phyloP scores from a whole-genome alignment of 2,329 filamentous ascomycete genomes.

The Neopestalotiopsis sp. region DNA sequence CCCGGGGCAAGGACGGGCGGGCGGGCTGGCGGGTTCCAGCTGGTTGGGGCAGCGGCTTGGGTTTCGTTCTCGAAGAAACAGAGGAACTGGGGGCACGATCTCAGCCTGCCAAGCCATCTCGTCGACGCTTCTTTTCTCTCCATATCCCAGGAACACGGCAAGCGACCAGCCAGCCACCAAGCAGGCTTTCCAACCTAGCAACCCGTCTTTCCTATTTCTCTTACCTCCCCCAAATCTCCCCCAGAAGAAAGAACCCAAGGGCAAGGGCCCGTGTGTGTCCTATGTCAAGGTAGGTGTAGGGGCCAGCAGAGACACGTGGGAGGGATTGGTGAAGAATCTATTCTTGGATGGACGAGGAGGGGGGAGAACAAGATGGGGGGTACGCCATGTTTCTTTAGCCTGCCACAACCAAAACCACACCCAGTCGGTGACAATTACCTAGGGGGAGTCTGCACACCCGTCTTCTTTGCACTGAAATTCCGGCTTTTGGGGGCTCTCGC shows the following conservation, averaged over 20 bases:
- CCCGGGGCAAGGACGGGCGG: not conserved
- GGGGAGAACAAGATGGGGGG: not conserved
- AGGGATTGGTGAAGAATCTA: constrained; percentile 15
- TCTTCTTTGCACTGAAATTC: not conserved
- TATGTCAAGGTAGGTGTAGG: too few species aligned
- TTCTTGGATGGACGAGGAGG: constrained; percentile 16
- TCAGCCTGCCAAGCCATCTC: not conserved
- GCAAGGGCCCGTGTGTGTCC: not conserved
- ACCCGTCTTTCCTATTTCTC: not conserved
- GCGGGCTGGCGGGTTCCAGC: not conserved
- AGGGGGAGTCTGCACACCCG: not conserved
- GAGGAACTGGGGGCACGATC: not conserved
- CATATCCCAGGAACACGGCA: not conserved
- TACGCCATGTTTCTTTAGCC: constrained; percentile 5
- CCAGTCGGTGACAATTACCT: not conserved
- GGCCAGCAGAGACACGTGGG: not conserved
- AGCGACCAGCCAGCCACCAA: not conserved
- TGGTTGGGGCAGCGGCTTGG: not conserved
- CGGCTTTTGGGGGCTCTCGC: not conserved
- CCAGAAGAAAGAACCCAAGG: not conserved
- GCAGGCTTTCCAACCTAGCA: not conserved
- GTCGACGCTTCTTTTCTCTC: not conserved
- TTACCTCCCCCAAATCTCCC: not conserved
- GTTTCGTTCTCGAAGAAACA: constrained; percentile 9
- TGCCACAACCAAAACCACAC: not conserved